A percentile compares a stretch with the other conserved stretches of the same genome.
These are phyloP conservation scores for Pseudogymnoascus sp. DNA, from an alignment of 2,329 filamentous ascomycete genomes.

Conservation along the genomic window DNA sequence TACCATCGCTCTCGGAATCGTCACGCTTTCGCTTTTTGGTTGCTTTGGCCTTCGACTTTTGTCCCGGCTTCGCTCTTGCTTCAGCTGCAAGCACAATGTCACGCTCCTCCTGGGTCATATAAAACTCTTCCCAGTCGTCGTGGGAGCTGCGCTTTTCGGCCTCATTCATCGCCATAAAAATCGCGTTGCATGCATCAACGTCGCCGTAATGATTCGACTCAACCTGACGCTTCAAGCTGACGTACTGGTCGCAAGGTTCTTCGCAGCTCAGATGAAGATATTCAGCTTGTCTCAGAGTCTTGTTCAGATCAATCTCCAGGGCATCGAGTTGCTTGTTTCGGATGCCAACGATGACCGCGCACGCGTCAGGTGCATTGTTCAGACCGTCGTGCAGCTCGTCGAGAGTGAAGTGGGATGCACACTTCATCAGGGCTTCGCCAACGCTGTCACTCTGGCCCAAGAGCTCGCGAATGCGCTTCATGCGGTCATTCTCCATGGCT, in stretches of 20 bases:
- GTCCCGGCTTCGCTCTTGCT: background rate
- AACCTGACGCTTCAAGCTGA: constrained; percentile 19
- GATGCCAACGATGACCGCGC: constrained; percentile 28
- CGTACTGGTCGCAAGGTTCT: constrained; percentile 22
- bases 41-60: constrained; percentile 5
- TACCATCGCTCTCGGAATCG: constrained; percentile 12
- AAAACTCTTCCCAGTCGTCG: constrained; percentile 29
- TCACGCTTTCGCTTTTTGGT: constrained; percentile 8
- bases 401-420: constrained; percentile 33
- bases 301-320: constrained; percentile 22
- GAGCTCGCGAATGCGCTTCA: constrained; percentile 36
- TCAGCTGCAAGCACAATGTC: background rate
- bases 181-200: background rate
- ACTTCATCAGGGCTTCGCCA: constrained; percentile 47
- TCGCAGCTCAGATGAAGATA: constrained; percentile 28
- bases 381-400: constrained; percentile 25
- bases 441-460: constrained; percentile 38
- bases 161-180: background rate
- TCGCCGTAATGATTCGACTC: constrained; percentile 10
- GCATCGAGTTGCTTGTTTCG: constrained; percentile 22
- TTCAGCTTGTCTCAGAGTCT: constrained; percentile 23
- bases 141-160: constrained; percentile 18
- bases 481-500: constrained; percentile 31
- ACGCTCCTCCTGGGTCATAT: constrained; percentile 4
- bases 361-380: constrained; percentile 27